phyloP scores from a whole-genome alignment of 2,329 filamentous ascomycete species.

The Alternaria triticina region DNA sequence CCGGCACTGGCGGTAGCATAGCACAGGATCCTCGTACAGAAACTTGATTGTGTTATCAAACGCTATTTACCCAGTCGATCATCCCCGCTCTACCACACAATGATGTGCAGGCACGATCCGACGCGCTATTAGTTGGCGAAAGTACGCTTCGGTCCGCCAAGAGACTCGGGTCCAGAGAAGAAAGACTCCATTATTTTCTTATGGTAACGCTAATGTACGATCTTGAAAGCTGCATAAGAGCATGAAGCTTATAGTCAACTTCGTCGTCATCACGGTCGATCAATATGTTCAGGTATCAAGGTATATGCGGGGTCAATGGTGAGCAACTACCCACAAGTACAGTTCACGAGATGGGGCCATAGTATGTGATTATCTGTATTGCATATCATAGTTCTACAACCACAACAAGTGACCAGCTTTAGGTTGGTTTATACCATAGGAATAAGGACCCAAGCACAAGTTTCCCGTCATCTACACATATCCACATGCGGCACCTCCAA shows the following conservation, averaged over 20 bases:
- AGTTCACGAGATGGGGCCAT: background rate
- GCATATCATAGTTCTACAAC: slow-evolving; percentile 29
- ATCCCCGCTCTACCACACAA: background rate
- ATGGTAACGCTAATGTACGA: background rate
- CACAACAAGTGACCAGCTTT: slow-evolving; percentile 16
- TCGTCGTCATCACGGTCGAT: background rate
- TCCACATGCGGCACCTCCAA: slow-evolving; percentile 18
- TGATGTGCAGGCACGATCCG: background rate
- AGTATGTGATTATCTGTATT: slow-evolving; percentile 11
- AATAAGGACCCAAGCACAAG: slow-evolving; percentile 2
- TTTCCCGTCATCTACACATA: slow-evolving; percentile 30
- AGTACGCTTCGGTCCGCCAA: background rate
- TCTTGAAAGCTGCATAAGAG: background rate
- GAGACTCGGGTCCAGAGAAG: background rate
- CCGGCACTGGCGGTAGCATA: background rate
- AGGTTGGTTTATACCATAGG: slow-evolving; percentile 4
- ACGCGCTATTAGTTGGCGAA: background rate
- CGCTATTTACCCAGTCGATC: background rate
- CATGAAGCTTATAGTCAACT: background rate
- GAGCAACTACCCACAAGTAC: background rate
- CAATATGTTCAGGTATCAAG: background rate
- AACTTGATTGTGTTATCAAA: background rate
- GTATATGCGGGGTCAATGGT: background rate
- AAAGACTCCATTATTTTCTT: background rate
- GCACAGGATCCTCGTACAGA: background rate